Percentiles rank a stretch among this genome's conserved stretches.
Conservation (phyloP, 1,284 basidiomycete genomes). For the Grifola frondosa region DNA sequence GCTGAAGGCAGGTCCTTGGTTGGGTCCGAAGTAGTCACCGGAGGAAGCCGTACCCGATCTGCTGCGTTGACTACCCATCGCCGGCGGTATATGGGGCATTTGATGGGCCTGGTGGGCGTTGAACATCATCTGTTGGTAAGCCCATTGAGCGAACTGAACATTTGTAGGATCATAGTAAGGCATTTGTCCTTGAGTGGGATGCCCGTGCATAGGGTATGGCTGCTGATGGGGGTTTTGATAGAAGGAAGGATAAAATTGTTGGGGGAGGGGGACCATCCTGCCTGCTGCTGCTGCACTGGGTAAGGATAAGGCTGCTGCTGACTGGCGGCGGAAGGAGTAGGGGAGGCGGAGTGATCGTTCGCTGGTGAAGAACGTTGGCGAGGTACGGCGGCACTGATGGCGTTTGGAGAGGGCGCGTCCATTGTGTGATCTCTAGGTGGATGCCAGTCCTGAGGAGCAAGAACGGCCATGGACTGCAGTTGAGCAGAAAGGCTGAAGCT, state of each 20-base stretch:
- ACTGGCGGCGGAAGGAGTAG: constrained; percentile 29
- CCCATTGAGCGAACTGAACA: constrained; percentile 79
- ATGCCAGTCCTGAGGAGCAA: constrained; percentile 72
- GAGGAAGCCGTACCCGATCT: constrained; percentile 34
- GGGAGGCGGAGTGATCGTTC: constrained; percentile 44
- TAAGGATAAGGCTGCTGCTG: constrained; percentile 40
- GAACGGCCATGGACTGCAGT: constrained; percentile 68
- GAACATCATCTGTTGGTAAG: constrained; percentile 85
- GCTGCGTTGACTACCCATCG: constrained; percentile 35
- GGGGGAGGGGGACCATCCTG: constrained; percentile 62
- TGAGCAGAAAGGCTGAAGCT: constrained; percentile 17
- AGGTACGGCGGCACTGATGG: constrained; percentile 37
- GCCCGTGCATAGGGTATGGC: constrained; percentile 43
- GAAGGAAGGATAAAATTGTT: constrained; percentile 72
- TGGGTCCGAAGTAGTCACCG: constrained; percentile 55
- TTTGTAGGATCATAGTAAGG: constrained; percentile 73
- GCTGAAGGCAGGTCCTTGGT: constrained; percentile 54
- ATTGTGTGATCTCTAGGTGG: constrained; percentile 59
- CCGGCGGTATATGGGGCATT: constrained; percentile 37
- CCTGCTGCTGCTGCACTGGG: constrained; percentile 42
- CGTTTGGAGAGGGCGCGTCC: constrained; percentile 49
- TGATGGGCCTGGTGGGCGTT: constrained; percentile 59
- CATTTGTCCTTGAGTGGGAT: constrained; percentile 45
- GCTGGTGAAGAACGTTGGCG: constrained; percentile 58
- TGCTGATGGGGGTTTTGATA: constrained; percentile 68